Percentiles rank a stretch among this genome's conserved stretches.
Conservation (phyloP, 2,329 filamentous ascomycete genomes). For the Hymenoscyphus occultus region DNA sequence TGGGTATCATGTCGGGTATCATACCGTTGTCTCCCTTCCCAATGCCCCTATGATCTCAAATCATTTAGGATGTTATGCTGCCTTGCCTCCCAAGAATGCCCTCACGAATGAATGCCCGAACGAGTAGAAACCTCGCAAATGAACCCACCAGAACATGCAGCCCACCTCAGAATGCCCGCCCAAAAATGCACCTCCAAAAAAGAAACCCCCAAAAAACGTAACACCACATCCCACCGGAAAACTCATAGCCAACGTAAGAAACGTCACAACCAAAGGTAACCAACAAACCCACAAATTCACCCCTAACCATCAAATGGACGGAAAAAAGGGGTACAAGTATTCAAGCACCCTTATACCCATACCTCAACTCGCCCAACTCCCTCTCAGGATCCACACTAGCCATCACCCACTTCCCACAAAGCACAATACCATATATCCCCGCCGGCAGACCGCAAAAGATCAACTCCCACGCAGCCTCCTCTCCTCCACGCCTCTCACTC, state of each 20-base stretch:
- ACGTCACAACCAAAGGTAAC: neutral
- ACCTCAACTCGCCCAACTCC: slow-evolving; percentile 60
- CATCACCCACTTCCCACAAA: slow-evolving; percentile 65
- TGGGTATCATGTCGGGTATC: neutral
- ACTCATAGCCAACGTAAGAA: neutral
- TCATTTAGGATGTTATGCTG: neutral
- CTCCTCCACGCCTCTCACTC: slow-evolving; percentile 4
- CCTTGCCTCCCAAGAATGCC: neutral
- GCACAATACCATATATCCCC: slow-evolving; percentile 57
- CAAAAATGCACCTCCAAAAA: neutral
- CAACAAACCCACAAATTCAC: too few relatives aligned
- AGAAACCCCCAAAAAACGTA: neutral
- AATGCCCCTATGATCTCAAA: neutral
- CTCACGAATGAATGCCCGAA: too few relatives aligned
- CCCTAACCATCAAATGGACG: too few relatives aligned
- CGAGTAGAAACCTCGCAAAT: too few relatives aligned
- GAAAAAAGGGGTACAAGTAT: neutral
- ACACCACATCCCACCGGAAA: neutral
- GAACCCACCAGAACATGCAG: too few relatives aligned
- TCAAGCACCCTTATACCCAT: slow-evolving; percentile 66
- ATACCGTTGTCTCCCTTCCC: neutral
- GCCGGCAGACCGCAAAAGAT: slow-evolving; percentile 52
- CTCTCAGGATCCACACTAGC: slow-evolving; percentile 62
- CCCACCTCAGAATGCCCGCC: too few relatives aligned
- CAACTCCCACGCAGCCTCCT: slow-evolving; percentile 32